A percentile compares a stretch with the other conserved stretches of the same genome.
Conservation (phyloP, 768 basidiomycete species). For the Termitomyces sp. region DNA sequence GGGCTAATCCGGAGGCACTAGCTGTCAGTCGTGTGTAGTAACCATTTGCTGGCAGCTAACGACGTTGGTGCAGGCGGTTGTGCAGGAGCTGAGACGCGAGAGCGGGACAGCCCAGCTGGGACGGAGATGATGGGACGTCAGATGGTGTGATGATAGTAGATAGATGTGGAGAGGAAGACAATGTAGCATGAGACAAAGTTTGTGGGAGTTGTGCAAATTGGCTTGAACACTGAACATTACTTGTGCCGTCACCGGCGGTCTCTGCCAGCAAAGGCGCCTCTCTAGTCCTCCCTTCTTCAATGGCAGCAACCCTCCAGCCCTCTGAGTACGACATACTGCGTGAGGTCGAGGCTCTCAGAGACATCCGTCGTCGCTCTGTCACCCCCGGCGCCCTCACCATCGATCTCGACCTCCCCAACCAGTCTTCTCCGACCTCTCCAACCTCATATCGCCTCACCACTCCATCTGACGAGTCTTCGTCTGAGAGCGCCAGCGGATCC, state of each 20-base stretch:
- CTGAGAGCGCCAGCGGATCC: slow-evolving; percentile 22
- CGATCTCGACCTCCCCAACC: slow-evolving; percentile 88
- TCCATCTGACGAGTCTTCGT: slow-evolving; percentile 18
- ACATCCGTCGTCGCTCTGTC: slow-evolving; percentile 79
- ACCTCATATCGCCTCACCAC: slow-evolving; percentile 46
- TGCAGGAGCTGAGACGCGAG: slow-evolving; percentile 80
- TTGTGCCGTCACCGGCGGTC: not conserved
- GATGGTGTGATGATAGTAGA: not conserved
- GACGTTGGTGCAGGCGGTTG: slow-evolving; percentile 55
- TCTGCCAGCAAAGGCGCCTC: not conserved
- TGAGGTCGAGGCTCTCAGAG: slow-evolving; percentile 81
- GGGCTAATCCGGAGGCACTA: slow-evolving; percentile 88
- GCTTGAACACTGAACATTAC: not conserved
- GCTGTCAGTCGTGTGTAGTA: slow-evolving; percentile 48
- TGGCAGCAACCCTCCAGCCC: slow-evolving; percentile 59
- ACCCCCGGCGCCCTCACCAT: slow-evolving; percentile 79
- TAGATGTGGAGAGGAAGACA: not conserved
- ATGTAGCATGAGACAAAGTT: slow-evolving; percentile 14
- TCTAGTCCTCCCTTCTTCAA: slow-evolving; percentile 7
- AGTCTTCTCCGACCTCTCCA: slow-evolving; percentile 56
- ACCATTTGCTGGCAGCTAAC: not conserved
- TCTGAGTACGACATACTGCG: slow-evolving; percentile 82
- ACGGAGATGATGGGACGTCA: slow-evolving; percentile 3
- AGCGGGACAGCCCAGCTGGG: slow-evolving; percentile 32
- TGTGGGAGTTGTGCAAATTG: slow-evolving; percentile 22